Percentiles rank a stretch among this genome's conserved stretches.
Conservation (phyloP, 176 grass and related monocot genomes). For the Rhipidocladum racemiflorum region DNA sequence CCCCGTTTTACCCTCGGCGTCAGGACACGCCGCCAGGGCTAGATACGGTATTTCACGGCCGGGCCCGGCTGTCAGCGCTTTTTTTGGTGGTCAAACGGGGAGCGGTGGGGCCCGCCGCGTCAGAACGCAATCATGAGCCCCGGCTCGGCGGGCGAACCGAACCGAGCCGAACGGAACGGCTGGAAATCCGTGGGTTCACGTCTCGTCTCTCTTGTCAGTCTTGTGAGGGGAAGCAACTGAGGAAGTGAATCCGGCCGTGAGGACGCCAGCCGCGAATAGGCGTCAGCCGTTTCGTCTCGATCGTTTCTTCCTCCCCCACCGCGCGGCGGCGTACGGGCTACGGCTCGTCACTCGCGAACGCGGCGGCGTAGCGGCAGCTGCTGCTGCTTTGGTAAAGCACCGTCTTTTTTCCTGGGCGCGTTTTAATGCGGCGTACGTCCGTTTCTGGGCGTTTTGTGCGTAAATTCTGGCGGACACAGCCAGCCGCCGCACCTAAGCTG, state of each 20-base stretch:
- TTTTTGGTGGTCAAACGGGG: slow-evolving; percentile 25
- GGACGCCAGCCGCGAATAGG: not conserved
- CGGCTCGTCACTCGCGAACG: too few relatives aligned
- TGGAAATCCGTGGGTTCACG: not conserved
- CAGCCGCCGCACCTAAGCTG: not conserved
- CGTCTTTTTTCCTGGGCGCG: not conserved
- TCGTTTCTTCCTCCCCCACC: too few relatives aligned
- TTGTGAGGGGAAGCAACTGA: too few relatives aligned
- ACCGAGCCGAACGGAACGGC: not conserved
- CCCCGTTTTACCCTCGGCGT: not conserved
- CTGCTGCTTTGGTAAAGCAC: not conserved
- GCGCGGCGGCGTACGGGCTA: too few relatives aligned
- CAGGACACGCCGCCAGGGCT: not conserved
- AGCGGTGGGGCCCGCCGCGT: not conserved
- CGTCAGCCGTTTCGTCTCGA: not conserved
- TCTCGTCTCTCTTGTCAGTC: too few relatives aligned
- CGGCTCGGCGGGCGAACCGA: not conserved
- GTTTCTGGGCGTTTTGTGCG: slow-evolving; percentile 2
- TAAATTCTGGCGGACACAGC: not conserved
- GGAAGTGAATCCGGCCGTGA: not conserved
- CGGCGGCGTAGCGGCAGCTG: not conserved
- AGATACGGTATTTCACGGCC: not conserved
- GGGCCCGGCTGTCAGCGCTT: not conserved
- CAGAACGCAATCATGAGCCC: slow-evolving; percentile 7
- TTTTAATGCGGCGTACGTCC: not conserved